These are phyloP conservation scores for Ganoderma sp. DNA, from an alignment of 1,284 basidiomycete species.

Conservation along the genomic window DNA sequence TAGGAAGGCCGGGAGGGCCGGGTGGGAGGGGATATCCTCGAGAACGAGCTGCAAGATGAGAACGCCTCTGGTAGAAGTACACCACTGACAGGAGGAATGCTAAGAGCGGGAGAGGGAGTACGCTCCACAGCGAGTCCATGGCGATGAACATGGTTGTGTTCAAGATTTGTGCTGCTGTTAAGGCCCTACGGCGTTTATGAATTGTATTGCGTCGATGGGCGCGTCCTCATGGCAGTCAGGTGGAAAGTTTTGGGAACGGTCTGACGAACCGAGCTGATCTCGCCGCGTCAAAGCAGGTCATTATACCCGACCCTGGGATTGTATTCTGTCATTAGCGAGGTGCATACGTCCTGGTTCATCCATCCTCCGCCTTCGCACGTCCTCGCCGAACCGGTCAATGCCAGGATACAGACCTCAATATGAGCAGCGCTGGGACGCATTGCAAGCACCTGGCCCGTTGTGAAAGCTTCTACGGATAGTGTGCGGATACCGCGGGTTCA, in stretches of 20 bases:
- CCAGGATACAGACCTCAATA: too few species aligned
- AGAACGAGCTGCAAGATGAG: constrained; percentile 3
- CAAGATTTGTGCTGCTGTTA: not conserved
- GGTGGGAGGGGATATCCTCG: constrained; percentile 20
- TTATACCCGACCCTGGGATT: too few species aligned
- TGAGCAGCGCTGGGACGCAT: too few species aligned
- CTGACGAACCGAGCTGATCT: not conserved
- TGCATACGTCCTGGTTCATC: too few species aligned
- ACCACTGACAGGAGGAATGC: not conserved
- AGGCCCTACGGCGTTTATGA: not conserved
- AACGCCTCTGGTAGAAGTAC: not conserved
- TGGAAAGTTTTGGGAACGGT: not conserved
- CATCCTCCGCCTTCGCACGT: too few species aligned
- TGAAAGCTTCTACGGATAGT: too few species aligned
- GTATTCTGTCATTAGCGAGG: too few species aligned
- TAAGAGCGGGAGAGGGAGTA: not conserved
- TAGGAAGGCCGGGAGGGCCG: constrained; percentile 24
- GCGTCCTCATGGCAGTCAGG: not conserved
- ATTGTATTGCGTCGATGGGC: not conserved
- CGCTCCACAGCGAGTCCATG: not conserved
- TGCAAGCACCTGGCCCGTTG: too few species aligned
- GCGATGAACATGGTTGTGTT: not conserved
- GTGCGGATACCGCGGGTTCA: not conserved
- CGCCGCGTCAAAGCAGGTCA: too few species aligned
- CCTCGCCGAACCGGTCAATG: too few species aligned